Evolutionary conservation across 2,329 filamentous ascomycete species (phyloP), one percentile per base, ranked within the genome.

Genomic region (Aspergillus pseudoviridinutans): DNA sequence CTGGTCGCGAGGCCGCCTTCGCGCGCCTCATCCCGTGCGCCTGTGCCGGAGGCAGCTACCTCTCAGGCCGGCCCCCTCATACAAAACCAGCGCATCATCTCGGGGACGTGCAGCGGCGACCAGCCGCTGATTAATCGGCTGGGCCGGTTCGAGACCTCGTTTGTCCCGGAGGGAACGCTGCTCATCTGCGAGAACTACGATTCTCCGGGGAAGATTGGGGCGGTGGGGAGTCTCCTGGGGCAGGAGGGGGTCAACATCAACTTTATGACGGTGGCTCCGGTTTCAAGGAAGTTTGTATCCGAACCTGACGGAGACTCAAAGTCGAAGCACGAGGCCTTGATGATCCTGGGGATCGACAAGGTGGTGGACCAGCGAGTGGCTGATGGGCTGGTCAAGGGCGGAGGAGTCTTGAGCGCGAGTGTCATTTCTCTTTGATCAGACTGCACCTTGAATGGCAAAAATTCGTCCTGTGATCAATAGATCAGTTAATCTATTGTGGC

Each of bases 111-210:
- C 63, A 72, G 70, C 17, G 71, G 70, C 42, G 68, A 67, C 14
- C 65, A 66, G 12, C 68, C 69, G 9, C 89, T 86, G 72, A 92
- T 94, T 65, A 88, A 85, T 28, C 84, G 88, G 27, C 76, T 94
- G 8, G 89, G 86, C 66, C 82, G 87, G 1, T 94, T 93, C 76
- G 84, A 82, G 42, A 88, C 88, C 0, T 85, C 84, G 4, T 93
- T 94, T 63, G 80, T 84, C 10, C 89, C 90, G 0, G 83, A 88
- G 58, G 90, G 90, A 0, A 90, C 85, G 0, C 72, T 93, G 58
- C 78, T 92, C n/a, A 87, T 93, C 58, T 83, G 91, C 66, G 84
- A 91, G 68, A 93, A 93, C 75, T 92, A 90, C 66, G 90, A 94
- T 68, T 82, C 87, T 61, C 89, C 89, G 0, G 90, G 90, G 10